Evolutionary conservation across 2,329 filamentous ascomycete species (phyloP), one percentile per base, ranked within the genome.

Genomic region (Ascocoryne sarcoides): DNA sequence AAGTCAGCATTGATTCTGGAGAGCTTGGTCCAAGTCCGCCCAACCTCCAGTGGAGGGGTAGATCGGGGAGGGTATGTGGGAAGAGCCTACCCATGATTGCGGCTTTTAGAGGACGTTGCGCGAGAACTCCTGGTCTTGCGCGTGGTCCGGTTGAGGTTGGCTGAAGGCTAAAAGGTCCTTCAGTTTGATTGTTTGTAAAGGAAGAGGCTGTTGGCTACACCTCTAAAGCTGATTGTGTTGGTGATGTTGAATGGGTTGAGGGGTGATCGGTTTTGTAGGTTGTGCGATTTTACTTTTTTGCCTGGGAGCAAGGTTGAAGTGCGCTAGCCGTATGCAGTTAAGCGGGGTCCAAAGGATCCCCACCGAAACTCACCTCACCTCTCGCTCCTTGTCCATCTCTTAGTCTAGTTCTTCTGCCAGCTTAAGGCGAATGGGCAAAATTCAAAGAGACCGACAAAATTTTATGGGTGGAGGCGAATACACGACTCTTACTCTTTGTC

Each of bases 61-160:
- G 35, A 41, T 42, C 35, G 26, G 16, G 35, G 16, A 17, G 37
- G 43, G 41, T 44, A 38, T 48, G 36, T 20, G 42, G 46, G 44
- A 39, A 37, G 51, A 45, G 57, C 71, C 62, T 65, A 78, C 74
- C 69, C 74, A 78, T 78, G 69, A 67, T 78, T 74, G 73, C 73
- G 71, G 67, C 65, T 64, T 61, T 59, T 42, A 20, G 33, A 46
- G 47, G 61, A 62, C 60, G 54, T 65, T 62, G 68, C 68, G 69
- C 70, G 65, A 53, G 48, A 51, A 47, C 45, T 48, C 36, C 32
- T 43, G 45, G 43, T 43, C 53, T 53, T 56, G 55, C 53, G 55
- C 54, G 43, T 50, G 51, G 52, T 57, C 55, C 49, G 43, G n/a
- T 39, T 19, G 19, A 20, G 32, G 20, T 42, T 23, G 30, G 38